Conservation (phyloP, 1,139 yeast genomes). For the Candida neerlandica region DNA sequence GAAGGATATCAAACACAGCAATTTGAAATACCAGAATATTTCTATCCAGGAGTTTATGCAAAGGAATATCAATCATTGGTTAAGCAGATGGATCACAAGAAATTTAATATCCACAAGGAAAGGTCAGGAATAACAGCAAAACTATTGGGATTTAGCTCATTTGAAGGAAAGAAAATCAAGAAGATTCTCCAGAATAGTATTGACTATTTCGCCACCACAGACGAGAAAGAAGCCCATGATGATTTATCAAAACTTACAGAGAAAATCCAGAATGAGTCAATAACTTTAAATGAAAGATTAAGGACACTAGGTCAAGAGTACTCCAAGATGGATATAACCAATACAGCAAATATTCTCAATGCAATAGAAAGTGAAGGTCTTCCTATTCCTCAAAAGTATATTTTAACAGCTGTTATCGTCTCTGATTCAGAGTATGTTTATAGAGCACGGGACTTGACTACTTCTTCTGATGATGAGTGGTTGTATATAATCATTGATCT, state of each 20-base stretch:
- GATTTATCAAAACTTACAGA: slow-evolving; percentile 27
- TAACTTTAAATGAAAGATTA: slow-evolving; percentile 21
- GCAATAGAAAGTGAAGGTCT: slow-evolving; percentile 14
- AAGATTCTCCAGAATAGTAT: slow-evolving; percentile 26
- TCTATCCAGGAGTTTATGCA: slow-evolving; percentile 37
- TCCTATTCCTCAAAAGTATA: slow-evolving; percentile 23
- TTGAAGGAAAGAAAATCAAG: slow-evolving; percentile 39
- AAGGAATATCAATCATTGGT: slow-evolving; percentile 23
- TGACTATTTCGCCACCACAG: slow-evolving; percentile 18
- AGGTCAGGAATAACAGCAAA: slow-evolving; percentile 23
- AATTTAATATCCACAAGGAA: slow-evolving; percentile 18
- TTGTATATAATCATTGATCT: slow-evolving; percentile 17
- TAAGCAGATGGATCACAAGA: slow-evolving; percentile 22
- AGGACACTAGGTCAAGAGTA: slow-evolving; percentile 21
- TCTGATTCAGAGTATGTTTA: slow-evolving; percentile 33
- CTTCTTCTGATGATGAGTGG: slow-evolving; percentile 19
- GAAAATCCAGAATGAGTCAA: slow-evolving; percentile 20
- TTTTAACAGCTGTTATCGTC: slow-evolving; percentile 31
- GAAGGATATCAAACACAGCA: slow-evolving; percentile 18
- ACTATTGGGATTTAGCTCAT: slow-evolving; percentile 34
- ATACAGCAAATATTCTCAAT: slow-evolving; percentile 24
- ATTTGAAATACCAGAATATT: slow-evolving; percentile 28
- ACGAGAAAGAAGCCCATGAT: slow-evolving; percentile 22
- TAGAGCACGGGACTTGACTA: slow-evolving; percentile 14
- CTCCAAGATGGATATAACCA: slow-evolving; percentile 25